Percentiles rank a stretch among this genome's conserved stretches.
Evolutionary conservation across 371 early-diverging fungal genomes (phyloP).

Genomic region (Mucor plumbeus): DNA sequence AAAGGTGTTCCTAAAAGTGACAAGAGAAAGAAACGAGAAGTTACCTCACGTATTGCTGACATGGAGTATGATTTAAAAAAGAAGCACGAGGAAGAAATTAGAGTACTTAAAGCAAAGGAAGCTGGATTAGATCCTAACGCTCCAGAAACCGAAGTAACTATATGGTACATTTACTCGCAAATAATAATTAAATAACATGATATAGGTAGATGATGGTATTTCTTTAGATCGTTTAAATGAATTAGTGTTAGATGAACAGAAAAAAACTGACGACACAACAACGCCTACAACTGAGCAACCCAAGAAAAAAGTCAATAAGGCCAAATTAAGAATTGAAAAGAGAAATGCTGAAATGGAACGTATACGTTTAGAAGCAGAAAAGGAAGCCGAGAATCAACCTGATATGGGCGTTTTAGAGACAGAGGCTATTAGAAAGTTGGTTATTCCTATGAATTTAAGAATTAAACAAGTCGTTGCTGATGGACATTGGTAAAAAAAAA

Average conservation of each 20-base stretch:
- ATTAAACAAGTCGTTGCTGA: slow-evolving; percentile 72
- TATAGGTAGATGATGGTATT: slow-evolving; percentile 43
- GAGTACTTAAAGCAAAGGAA: slow-evolving; percentile 33
- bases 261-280: slow-evolving; percentile 16
- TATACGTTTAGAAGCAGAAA: slow-evolving; percentile 76
- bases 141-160: slow-evolving; percentile 27
- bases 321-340: slow-evolving; percentile 70
- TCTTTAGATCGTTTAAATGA: slow-evolving; percentile 43
- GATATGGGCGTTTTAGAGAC: slow-evolving; percentile 79
- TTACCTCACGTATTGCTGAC: slow-evolving; percentile 68
- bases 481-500: slow-evolving; percentile 87
- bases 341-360: slow-evolving; percentile 79
- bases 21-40: slow-evolving; percentile 89
- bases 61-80: slow-evolving; percentile 69
- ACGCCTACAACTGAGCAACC: slow-evolving; percentile 12
- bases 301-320: slow-evolving; percentile 66
- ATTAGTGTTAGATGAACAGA: slow-evolving; percentile 42
- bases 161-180: slow-evolving; percentile 12
- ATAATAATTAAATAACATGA: not conserved
- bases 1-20: slow-evolving; percentile 78
- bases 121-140: slow-evolving; percentile 22
- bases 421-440: slow-evolving; percentile 66
- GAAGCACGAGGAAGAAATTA: slow-evolving; percentile 74
- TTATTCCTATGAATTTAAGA: slow-evolving; percentile 48
- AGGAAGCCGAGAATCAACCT: slow-evolving; percentile 77